Evolutionary conservation across 2,329 filamentous ascomycete genomes (phyloP).

Genomic region (Didymellaceae sp.): DNA sequence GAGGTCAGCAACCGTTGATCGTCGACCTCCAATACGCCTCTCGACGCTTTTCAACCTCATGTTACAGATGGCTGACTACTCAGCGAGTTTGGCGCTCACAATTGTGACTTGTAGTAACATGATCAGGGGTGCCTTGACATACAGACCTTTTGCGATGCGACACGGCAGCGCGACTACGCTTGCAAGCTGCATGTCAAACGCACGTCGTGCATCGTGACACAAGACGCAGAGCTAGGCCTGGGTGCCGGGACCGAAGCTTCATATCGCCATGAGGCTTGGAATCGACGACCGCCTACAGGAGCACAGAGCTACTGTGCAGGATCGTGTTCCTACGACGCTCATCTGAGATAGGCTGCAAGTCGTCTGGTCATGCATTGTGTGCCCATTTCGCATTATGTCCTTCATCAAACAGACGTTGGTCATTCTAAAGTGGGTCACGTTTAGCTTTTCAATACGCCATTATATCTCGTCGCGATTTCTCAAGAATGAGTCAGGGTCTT

Average conservation of each 20-base stretch:
- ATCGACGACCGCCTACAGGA: neutral
- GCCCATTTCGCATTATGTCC: too few species aligned
- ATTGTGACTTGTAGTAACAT: constrained; percentile 11
- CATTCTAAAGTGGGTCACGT: too few species aligned
- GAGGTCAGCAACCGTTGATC: constrained; percentile 2
- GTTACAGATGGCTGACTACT: constrained; percentile 16
- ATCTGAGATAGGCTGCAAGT: neutral
- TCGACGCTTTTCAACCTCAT: constrained; percentile 11
- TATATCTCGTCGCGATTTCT: too few species aligned
- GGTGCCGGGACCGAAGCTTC: constrained; percentile 4
- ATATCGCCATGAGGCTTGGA: neutral
- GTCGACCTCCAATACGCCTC: constrained; percentile 19
- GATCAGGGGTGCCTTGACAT: constrained; percentile 11
- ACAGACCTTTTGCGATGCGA: constrained; percentile 6
- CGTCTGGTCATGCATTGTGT: too few species aligned
- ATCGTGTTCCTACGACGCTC: neutral
- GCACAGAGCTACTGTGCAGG: neutral
- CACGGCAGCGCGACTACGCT: constrained; percentile 12
- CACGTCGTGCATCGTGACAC: constrained; percentile 17
- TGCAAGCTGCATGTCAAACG: constrained; percentile 18
- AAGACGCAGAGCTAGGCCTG: constrained; percentile 8
- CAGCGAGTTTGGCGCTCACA: constrained; percentile 5
- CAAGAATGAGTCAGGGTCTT: too few species aligned
- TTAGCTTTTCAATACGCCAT: too few species aligned
- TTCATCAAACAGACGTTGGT: too few species aligned